phyloP scores from a whole-genome alignment of 306 rosid genomes.

The Amphicarpaea edgeworthii region DNA sequence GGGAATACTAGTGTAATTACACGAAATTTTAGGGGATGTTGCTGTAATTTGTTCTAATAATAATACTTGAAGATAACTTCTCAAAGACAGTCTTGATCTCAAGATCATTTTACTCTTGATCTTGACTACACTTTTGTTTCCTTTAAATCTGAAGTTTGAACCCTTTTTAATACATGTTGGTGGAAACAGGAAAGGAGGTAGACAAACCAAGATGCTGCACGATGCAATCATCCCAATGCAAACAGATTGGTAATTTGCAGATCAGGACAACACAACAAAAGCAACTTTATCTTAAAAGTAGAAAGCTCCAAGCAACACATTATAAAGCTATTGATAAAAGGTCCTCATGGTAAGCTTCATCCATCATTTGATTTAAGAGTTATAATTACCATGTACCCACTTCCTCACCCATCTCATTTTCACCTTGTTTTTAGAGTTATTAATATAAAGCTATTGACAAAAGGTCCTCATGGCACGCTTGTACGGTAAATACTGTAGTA shows the following conservation, averaged over 20 bases:
- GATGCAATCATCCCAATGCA: conserved; percentile 20
- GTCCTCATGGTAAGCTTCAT: not conserved
- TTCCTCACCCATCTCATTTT: not conserved
- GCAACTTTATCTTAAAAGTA: conserved; percentile 24
- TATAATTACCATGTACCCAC: not conserved
- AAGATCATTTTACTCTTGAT: not conserved
- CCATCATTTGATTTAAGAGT: not conserved
- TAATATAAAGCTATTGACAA: conserved; percentile 7
- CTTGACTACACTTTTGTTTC: not conserved
- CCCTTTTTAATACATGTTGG: not conserved
- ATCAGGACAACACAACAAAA: conserved; percentile 9
- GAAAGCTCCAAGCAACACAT: conserved; percentile 34
- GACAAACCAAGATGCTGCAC: not conserved
- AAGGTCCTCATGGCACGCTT: not conserved
- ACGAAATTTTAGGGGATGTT: no score
- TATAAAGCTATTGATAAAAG: conserved; percentile 15
- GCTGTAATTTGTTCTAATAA: no score
- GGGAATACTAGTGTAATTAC: no score
- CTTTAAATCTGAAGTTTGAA: not conserved
- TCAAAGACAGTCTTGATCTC: conserved; percentile 11
- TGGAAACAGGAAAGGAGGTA: not conserved
- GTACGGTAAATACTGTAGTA: no score
- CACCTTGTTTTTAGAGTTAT: not conserved
- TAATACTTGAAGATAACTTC: not conserved
- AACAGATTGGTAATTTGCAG: not conserved